A percentile compares a stretch with the other conserved stretches of the same genome.
These are phyloP conservation scores for Mycena haematopus DNA, from an alignment of 768 basidiomycete genomes.

Conservation along the genomic window DNA sequence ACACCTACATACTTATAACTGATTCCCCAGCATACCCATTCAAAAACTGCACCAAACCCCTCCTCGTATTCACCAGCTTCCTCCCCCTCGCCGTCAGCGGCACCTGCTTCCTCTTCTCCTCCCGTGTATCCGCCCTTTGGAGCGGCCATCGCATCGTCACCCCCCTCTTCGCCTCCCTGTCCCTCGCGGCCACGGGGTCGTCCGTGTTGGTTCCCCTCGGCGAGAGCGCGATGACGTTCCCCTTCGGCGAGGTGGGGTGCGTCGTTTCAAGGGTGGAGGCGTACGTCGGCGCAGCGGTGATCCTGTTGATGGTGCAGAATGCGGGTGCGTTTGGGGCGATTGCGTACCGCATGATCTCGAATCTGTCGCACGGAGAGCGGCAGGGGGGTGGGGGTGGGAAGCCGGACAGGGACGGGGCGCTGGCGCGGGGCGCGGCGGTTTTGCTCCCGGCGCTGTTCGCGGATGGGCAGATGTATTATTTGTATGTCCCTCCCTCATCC, in stretches of 20 bases:
- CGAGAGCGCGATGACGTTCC: slow-evolving; percentile 28
- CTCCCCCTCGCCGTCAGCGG: slow-evolving; percentile 32
- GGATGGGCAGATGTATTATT: too few relatives aligned
- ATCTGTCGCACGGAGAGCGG: slow-evolving; percentile 11
- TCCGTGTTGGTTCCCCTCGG: slow-evolving; percentile 36
- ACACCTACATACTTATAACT: too few relatives aligned
- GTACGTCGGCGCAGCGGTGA: slow-evolving; percentile 30
- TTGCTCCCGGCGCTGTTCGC: too few relatives aligned
- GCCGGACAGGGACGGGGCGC: too few relatives aligned
- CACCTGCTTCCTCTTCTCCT: slow-evolving; percentile 38
- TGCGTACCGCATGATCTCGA: slow-evolving; percentile 34
- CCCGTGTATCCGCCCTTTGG: slow-evolving; percentile 37
- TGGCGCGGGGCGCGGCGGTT: too few relatives aligned
- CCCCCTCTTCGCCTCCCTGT: slow-evolving; percentile 37
- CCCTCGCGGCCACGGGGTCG: slow-evolving; percentile 38
- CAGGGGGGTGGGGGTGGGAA: background rate
- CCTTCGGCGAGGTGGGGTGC: too few relatives aligned
- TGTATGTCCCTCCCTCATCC: too few relatives aligned
- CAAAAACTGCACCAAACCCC: slow-evolving; percentile 1
- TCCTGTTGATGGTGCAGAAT: slow-evolving; percentile 35
- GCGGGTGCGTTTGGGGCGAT: slow-evolving; percentile 39
- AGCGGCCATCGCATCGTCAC: slow-evolving; percentile 31
- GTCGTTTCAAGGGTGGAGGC: too few relatives aligned
- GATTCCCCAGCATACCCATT: slow-evolving; percentile 4
- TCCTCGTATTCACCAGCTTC: slow-evolving; percentile 24